Base-by-base conservation (phyloP, 1,139 yeast species). In the Candida sanyaensis region DNA sequence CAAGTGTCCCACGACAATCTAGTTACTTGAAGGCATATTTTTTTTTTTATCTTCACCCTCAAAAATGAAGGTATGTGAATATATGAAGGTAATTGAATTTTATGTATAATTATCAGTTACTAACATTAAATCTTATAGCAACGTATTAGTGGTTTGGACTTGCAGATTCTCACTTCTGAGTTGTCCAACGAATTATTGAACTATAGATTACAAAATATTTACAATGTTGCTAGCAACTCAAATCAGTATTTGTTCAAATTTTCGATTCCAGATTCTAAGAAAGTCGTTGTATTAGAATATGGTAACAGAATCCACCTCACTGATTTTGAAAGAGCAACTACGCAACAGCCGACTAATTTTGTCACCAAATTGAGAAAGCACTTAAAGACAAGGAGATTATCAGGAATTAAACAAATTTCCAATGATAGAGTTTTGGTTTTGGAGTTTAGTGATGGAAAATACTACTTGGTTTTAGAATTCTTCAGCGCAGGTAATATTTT, bases 401-500 rank as follows among this genome's bases (percentile, higher is more conserved):
- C 95, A 0, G 79, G 80, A 26, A 73, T 93, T 42, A 81, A 79
- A 53, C 96, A 91, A 54, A 80, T 93, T 10, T 85, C 83, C 1
- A 80, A 83, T 56, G 97, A 91, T 62, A 78, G 99, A 62, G 81
- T 90, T 21, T 71, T 89, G 46, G 96, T 90, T 0, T 64, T 93
- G 44, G 83, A 88, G 50, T 92, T 93, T 65, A 82, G 91, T 45
- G 96, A 89, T 57, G 95, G 96, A 6, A 63, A 82, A 47, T 88
- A 71, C 64, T 86, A 88, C 59, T 71, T 92, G 55, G 96, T 89
- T 0, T 68, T 93, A 51, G 99, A 93, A 62, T 92, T 93, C 58
- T 92, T 91, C 70, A 89, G 97, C 61, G 97, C 97, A 2, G 99
- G 99, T 33, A 93, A 93, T 61, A 81, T 93, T 50, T 71, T 93